Evolutionary conservation across 31 red algal genomes (phyloP).

Genomic region (Odonthalia washingtoniensis): DNA sequence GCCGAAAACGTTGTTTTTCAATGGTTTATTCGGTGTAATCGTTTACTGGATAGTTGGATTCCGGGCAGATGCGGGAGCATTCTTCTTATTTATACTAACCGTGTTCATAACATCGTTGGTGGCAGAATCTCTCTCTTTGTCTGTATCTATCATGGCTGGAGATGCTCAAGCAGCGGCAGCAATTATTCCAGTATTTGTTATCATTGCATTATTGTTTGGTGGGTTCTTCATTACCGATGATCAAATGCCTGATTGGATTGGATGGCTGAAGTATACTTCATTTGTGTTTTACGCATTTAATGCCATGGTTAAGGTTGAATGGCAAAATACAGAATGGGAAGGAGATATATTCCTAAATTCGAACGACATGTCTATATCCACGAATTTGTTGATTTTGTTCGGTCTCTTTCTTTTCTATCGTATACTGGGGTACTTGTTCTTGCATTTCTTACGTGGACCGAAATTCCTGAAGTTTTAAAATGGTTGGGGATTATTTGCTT

Average conservation of each 20-base stretch:
- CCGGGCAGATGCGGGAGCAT: slow-evolving; percentile 50
- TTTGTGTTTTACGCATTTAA: slow-evolving; percentile 90
- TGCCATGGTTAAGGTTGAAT: slow-evolving; percentile 84
- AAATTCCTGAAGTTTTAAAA: slow-evolving; percentile 79
- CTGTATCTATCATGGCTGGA: slow-evolving; percentile 66
- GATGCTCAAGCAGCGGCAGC: slow-evolving; percentile 88
- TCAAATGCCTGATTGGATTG: slow-evolving; percentile 71
- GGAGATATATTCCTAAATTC: slow-evolving; percentile 15
- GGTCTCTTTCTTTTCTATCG: slow-evolving; percentile 60
- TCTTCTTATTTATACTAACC: slow-evolving; percentile 81
- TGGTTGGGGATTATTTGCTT: too few relatives aligned
- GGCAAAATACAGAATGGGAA: slow-evolving; percentile 17
- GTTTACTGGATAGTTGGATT: slow-evolving; percentile 96
- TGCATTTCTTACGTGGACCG: slow-evolving; percentile 70
- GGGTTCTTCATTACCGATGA: slow-evolving; percentile 90
- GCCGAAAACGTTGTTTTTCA: slow-evolving; percentile 75
- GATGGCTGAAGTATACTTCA: slow-evolving; percentile 84
- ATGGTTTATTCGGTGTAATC: slow-evolving; percentile 74
- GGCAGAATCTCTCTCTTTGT: slow-evolving; percentile 80
- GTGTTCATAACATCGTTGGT: slow-evolving; percentile 71
- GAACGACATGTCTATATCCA: slow-evolving; percentile 60
- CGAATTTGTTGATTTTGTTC: slow-evolving; percentile 62
- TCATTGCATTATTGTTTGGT: slow-evolving; percentile 85
- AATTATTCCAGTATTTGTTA: slow-evolving; percentile 88
- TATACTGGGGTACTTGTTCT: slow-evolving; percentile 70